Conservation (phyloP, 73 alveolate species). For the Paramecium sonneborni region DNA sequence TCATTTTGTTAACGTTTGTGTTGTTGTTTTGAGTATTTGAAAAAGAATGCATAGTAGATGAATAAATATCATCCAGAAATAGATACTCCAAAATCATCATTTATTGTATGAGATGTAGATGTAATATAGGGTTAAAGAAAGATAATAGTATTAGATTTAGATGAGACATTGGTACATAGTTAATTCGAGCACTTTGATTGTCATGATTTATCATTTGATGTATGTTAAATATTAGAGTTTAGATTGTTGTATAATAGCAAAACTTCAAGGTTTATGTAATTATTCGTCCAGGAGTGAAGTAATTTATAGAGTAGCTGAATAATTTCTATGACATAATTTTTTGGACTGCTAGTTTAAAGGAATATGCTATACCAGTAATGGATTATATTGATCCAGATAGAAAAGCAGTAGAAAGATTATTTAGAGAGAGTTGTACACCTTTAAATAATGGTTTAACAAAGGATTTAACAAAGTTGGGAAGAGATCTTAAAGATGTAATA, state of each 20-base stretch:
- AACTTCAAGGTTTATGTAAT: conserved; percentile 72
- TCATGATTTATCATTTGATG: conserved; percentile 52
- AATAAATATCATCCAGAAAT: neutral
- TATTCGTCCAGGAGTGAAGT: conserved; percentile 81
- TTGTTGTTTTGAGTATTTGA: neutral
- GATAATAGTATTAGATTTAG: conserved; percentile 75
- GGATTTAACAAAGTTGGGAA: conserved; percentile 70
- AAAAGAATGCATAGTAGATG: neutral
- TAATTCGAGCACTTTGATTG: conserved; percentile 56
- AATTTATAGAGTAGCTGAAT: conserved; percentile 74
- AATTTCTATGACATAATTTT: conserved; percentile 70
- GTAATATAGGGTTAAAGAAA: conserved; percentile 51
- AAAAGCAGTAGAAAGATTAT: conserved; percentile 56
- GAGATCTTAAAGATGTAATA: conserved; percentile 69
- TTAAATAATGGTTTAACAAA: conserved; percentile 68
- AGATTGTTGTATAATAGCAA: conserved; percentile 50
- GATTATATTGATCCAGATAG: conserved; percentile 69
- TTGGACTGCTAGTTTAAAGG: conserved; percentile 71
- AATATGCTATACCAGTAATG: conserved; percentile 76
- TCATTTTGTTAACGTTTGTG: neutral
- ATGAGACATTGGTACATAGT: conserved; percentile 79
- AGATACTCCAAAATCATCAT: neutral
- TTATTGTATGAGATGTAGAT: neutral
- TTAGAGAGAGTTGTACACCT: conserved; percentile 67
- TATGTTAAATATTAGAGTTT: neutral